These are phyloP conservation scores for Exophiala lecanii-corni DNA, from an alignment of 2,329 filamentous ascomycete species.

Conservation along the genomic window DNA sequence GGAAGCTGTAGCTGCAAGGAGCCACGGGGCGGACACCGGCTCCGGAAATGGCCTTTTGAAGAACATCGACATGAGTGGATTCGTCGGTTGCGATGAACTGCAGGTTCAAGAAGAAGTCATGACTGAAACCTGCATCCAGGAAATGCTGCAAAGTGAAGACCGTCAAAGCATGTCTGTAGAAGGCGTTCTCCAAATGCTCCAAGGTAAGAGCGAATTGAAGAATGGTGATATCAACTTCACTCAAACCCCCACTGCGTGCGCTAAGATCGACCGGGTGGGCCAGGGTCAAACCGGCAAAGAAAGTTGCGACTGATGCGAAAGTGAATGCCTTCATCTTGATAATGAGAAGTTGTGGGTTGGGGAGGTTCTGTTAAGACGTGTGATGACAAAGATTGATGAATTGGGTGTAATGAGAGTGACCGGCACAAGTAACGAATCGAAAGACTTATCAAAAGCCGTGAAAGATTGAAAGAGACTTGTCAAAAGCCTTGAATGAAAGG, in stretches of 20 bases:
- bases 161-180: conserved; percentile 67
- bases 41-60: conserved; percentile 58
- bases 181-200: conserved; percentile 68
- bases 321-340: conserved; percentile 21
- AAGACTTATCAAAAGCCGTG: conserved; percentile 21
- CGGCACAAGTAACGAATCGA: conserved; percentile 17
- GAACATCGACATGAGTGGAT: conserved; percentile 55
- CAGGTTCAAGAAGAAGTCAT: conserved; percentile 55
- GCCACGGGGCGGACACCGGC: conserved; percentile 62
- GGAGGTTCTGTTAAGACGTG: neutral
- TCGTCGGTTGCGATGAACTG: conserved; percentile 61
- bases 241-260: conserved; percentile 8
- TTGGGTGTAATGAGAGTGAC: conserved; percentile 17
- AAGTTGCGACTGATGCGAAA: conserved; percentile 16
- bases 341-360: neutral
- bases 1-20: conserved; percentile 68
- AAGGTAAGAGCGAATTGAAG: conserved; percentile 50
- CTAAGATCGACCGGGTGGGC: conserved; percentile 18
- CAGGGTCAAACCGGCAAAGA: conserved; percentile 21
- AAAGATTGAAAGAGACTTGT: conserved; percentile 20
- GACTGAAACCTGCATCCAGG: conserved; percentile 54
- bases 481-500: conserved; percentile 23
- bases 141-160: conserved; percentile 64
- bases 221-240: conserved; percentile 53
- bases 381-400: neutral